These are phyloP conservation scores for Calonectria naviculata DNA, from an alignment of 2,329 filamentous ascomycete species.

Conservation along the genomic window DNA sequence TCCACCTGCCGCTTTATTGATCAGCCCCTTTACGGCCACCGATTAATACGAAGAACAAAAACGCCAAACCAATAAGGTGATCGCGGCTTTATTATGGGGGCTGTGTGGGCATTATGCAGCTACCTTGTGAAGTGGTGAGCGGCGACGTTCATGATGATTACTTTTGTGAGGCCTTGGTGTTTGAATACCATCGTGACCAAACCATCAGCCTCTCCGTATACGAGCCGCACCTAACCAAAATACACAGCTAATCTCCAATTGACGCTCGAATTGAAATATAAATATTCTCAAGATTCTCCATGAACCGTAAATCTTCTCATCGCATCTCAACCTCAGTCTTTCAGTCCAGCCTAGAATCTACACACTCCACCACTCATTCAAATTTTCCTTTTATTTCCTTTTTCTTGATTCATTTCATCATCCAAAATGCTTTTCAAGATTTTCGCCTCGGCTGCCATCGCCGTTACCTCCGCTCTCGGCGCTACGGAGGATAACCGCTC, in stretches of 20 bases:
- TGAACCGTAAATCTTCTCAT: neutral
- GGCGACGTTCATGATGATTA: neutral
- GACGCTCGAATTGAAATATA: neutral
- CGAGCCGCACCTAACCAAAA: neutral
- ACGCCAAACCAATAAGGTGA: neutral
- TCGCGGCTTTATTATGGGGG: neutral
- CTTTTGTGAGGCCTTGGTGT: neutral
- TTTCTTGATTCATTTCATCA: neutral
- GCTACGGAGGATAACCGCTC: slow-evolving; percentile 28
- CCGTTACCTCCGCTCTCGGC: slow-evolving; percentile 34
- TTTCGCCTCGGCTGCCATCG: slow-evolving; percentile 28
- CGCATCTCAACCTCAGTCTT: neutral
- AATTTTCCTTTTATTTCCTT: neutral
- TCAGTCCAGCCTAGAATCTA: neutral
- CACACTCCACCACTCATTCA: neutral
- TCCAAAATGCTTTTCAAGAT: slow-evolving; percentile 37
- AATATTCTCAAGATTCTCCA: neutral
- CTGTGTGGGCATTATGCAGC: neutral
- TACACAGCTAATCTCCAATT: too few species aligned
- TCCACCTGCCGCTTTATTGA: too few species aligned
- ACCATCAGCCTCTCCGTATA: neutral
- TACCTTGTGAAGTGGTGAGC: neutral
- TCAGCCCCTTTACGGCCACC: neutral
- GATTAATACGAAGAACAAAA: too few species aligned
- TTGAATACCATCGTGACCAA: neutral